Evolutionary conservation across 1,284 basidiomycete species (phyloP), one percentile per base, ranked within the genome.

Genomic region (Tilletia setariae): DNA sequence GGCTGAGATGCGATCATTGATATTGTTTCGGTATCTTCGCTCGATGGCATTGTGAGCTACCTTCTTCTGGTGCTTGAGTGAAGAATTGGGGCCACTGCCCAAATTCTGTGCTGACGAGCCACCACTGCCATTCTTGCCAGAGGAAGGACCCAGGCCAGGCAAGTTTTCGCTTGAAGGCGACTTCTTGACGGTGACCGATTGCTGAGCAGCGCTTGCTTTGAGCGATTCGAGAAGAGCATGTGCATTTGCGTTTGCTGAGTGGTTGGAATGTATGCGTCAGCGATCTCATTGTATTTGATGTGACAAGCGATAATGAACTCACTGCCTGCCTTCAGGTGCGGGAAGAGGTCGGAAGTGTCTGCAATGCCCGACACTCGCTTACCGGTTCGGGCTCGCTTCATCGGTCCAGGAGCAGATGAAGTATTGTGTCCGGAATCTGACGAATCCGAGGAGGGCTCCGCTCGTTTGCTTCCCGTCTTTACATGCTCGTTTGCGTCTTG

Each of bases 1-100:
- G n/a, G 77, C 76, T 16, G 79, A 75, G 47, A 81, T 80, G 43
- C 79, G 74, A 68, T 80, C 79, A 66, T 81, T 81, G 66, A 81
- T 81, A 68, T 81, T 81, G 76, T 79, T 81, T 35, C 79, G 78
- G 44, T 81, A 81, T 15, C 79, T 73, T 19, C 79, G 71, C 65
- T 81, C 79, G 66, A 81, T 81, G 35, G 77, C 79, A 64, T 81
- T 81, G 69, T 81, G 79, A 0, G 79, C 78, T 0, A 79, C 76
- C 67, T 81, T 81, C 23, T 78, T 78, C 63, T 67, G 66, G 19
- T 47, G 40, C 62, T 64, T 67, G 21, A 42, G 53, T 16, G 59
- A 35, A 19, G 40, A 46, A 11, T 68, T 21, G 15, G 53, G 8
- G 15, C 23, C 28, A 42, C 19, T 42, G 15, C 43, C 49, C 32